These are phyloP conservation scores for Prinsepia uniflora DNA, from an alignment of 306 rosid species.

Conservation along the genomic window DNA sequence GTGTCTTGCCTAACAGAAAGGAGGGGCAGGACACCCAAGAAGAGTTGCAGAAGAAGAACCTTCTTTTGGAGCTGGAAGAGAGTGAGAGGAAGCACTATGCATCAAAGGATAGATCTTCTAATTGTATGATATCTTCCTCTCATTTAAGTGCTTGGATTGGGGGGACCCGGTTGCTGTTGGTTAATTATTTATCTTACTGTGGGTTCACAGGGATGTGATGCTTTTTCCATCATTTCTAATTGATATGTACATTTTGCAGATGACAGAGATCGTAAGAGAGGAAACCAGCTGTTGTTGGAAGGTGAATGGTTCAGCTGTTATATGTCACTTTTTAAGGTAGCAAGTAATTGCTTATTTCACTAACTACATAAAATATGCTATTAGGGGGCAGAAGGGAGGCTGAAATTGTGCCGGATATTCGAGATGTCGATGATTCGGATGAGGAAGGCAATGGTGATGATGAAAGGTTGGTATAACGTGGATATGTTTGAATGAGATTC, in stretches of 20 bases:
- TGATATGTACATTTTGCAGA: constrained; percentile 46
- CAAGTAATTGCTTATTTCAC: neutral
- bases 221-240: constrained; percentile 4
- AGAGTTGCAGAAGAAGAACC: constrained; percentile 79
- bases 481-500: neutral
- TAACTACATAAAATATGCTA: neutral
- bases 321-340: constrained; percentile 8
- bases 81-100: constrained; percentile 90
- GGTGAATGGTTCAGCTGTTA: constrained; percentile 38
- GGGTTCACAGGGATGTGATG: neutral
- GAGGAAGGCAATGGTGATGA: constrained; percentile 82
- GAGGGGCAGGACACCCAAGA: constrained; percentile 91
- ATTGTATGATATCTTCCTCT: constrained; percentile 36
- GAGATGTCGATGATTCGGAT: constrained; percentile 97
- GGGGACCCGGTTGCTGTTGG: neutral
- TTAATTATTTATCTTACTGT: neutral
- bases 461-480: constrained; percentile 58
- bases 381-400: constrained; percentile 66
- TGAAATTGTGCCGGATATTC: constrained; percentile 70
- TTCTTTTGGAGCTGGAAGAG: constrained; percentile 83
- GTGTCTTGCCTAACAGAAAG: constrained; percentile 38
- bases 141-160: neutral
- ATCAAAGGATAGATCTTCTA: constrained; percentile 71
- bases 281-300: constrained; percentile 69
- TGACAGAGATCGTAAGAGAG: constrained; percentile 83